These are phyloP conservation scores for Leccinum pseudoinsigne DNA, from an alignment of 1,284 basidiomycete genomes.

Conservation along the genomic window DNA sequence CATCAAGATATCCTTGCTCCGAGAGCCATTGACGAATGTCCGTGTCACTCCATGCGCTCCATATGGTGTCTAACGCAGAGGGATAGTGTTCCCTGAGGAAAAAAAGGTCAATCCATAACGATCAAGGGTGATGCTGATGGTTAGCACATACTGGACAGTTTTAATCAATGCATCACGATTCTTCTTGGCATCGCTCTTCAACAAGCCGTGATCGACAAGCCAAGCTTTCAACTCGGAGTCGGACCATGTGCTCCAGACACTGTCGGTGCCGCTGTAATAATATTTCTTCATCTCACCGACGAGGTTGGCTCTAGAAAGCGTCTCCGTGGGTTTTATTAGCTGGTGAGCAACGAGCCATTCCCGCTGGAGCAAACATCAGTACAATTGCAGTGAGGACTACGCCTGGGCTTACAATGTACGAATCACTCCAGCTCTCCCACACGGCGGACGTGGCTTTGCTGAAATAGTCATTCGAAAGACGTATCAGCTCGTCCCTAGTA, in stretches of 20 bases:
- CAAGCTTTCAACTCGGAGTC: conserved; percentile 67
- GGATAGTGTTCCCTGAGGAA: conserved; percentile 68
- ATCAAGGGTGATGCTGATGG: too few relatives aligned
- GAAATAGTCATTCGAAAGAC: conserved; percentile 71
- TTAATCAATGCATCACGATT: conserved; percentile 77
- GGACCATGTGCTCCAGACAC: conserved; percentile 71
- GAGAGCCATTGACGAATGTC: conserved; percentile 79
- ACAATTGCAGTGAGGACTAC: background rate
- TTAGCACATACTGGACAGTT: conserved; percentile 54
- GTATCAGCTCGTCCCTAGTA: conserved; percentile 66
- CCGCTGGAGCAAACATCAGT: conserved; percentile 42
- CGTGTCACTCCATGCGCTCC: conserved; percentile 76
- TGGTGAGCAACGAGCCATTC: conserved; percentile 85
- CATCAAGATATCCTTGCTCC: conserved; percentile 65
- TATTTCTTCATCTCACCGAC: conserved; percentile 73
- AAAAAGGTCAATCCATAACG: background rate
- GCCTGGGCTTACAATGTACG: conserved; percentile 63
- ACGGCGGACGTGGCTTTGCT: conserved; percentile 59
- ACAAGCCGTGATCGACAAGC: conserved; percentile 68
- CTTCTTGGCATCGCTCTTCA: conserved; percentile 72
- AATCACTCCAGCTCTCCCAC: conserved; percentile 86
- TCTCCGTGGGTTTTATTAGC: conserved; percentile 25
- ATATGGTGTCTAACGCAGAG: conserved; percentile 66
- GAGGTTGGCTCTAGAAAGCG: conserved; percentile 59
- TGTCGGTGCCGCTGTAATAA: conserved; percentile 65